These are phyloP conservation scores for Chrysosporium queenslandicum DNA, from an alignment of 2,329 filamentous ascomycete species.

Conservation along the genomic window DNA sequence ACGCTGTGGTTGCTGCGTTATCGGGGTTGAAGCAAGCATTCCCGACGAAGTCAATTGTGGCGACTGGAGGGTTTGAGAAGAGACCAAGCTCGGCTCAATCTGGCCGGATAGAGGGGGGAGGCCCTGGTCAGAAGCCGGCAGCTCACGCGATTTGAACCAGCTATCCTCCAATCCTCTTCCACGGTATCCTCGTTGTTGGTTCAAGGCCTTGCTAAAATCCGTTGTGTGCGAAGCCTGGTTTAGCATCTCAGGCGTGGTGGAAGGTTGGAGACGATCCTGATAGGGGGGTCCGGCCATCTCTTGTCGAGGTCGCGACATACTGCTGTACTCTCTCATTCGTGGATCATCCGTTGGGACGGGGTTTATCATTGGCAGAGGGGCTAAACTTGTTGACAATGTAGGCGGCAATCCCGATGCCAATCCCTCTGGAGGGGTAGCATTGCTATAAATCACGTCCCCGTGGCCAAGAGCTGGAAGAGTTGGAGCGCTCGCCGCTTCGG, in stretches of 20 bases:
- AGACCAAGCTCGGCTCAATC: constrained; percentile 14
- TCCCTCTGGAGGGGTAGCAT: constrained; percentile 54
- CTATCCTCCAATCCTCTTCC: constrained; percentile 68
- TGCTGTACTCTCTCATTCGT: constrained; percentile 69
- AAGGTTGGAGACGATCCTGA: constrained; percentile 72
- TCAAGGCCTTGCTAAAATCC: constrained; percentile 79
- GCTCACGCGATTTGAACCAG: constrained; percentile 76
- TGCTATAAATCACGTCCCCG: constrained; percentile 81
- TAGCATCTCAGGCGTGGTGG: constrained; percentile 65
- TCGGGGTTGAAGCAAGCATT: constrained; percentile 30
- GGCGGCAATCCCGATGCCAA: constrained; percentile 62
- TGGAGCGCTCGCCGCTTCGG: constrained; percentile 55
- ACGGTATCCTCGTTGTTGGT: constrained; percentile 68
- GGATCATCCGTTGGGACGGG: constrained; percentile 66
- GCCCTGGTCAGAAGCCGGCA: constrained; percentile 47
- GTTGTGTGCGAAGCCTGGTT: constrained; percentile 79
- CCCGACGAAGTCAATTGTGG: constrained; percentile 29
- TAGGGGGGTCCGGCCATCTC: constrained; percentile 82
- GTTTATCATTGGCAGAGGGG: constrained; percentile 76
- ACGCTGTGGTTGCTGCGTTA: constrained; percentile 35
- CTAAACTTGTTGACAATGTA: constrained; percentile 60
- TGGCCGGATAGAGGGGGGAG: constrained; percentile 30
- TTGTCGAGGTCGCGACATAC: constrained; percentile 74
- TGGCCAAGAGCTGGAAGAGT: constrained; percentile 56
- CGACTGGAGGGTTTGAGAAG: constrained; percentile 33